phyloP scores from a whole-genome alignment of 371 early-diverging fungal genomes.

The Zopfochytrium polystomum region DNA sequence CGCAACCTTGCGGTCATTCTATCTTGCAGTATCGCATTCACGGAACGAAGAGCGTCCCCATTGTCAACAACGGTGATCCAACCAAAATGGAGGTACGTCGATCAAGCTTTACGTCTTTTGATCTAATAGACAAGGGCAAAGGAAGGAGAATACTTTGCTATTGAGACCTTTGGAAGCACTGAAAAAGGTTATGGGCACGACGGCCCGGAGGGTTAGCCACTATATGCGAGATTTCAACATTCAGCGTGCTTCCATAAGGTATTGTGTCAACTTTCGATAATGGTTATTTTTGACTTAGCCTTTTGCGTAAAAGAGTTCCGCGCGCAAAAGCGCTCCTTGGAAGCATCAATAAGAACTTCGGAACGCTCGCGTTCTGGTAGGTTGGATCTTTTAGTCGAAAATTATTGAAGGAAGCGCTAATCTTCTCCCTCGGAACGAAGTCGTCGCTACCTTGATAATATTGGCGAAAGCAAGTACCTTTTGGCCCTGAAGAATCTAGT shows the following conservation, averaged over 20 bases:
- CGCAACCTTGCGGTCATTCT: conserved; percentile 97
- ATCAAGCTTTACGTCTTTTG: background rate
- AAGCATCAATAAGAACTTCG: conserved; percentile 90
- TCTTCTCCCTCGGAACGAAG: conserved; percentile 1
- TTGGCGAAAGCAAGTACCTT: conserved; percentile 84
- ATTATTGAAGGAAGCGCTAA: too few relatives aligned
- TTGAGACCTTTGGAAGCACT: conserved; percentile 99
- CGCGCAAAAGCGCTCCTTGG: conserved; percentile 81
- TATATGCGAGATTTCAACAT: conserved; percentile 75
- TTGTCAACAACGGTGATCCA: conserved; percentile 82
- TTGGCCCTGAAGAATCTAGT: conserved; percentile 84
- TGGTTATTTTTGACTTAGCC: background rate
- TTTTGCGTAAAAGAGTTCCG: conserved; percentile 49
- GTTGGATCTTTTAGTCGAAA: too few relatives aligned
- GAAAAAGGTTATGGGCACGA: conserved; percentile 94
- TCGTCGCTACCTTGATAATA: conserved; percentile 89
- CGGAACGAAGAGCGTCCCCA: conserved; percentile 96
- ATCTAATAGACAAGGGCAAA: background rate
- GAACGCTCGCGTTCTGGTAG: conserved; percentile 94
- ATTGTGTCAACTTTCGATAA: conserved; percentile 13
- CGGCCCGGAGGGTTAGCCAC: conserved; percentile 93
- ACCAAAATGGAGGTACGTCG: conserved; percentile 93
- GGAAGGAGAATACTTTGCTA: conserved; percentile 96
- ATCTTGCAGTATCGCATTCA: conserved; percentile 97
- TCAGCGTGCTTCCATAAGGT: conserved; percentile 66